These are phyloP conservation scores for Tuber indicum DNA, from an alignment of 495 filamentous ascomycete genomes.

Conservation along the genomic window DNA sequence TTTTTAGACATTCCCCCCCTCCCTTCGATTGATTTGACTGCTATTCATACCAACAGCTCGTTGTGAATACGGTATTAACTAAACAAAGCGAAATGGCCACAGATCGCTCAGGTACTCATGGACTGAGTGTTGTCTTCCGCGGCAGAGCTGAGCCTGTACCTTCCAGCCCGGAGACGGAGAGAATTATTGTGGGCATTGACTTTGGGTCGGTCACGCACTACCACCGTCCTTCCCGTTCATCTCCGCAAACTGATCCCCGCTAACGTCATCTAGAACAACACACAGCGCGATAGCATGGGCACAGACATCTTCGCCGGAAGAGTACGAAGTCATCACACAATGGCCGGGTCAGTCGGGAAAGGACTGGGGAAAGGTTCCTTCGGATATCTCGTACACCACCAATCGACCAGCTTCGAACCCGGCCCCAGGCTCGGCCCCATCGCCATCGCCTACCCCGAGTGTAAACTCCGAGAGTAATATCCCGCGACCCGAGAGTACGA, in stretches of 20 bases:
- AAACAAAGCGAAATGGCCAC: constrained; percentile 22
- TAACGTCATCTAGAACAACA: constrained; percentile 32
- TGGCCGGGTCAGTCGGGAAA: constrained; percentile 72
- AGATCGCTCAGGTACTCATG: constrained; percentile 29
- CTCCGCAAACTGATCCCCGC: not conserved
- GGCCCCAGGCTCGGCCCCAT: constrained; percentile 14
- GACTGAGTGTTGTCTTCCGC: constrained; percentile 21
- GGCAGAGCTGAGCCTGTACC: constrained; percentile 9
- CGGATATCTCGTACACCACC: constrained; percentile 53
- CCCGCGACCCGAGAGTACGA: not conserved
- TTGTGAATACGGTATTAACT: not conserved
- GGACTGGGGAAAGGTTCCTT: constrained; percentile 63
- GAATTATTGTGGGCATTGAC: constrained; percentile 42
- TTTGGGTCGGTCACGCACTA: constrained; percentile 30
- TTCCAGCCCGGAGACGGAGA: constrained; percentile 14
- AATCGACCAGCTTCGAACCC: constrained; percentile 6
- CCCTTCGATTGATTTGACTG: not conserved
- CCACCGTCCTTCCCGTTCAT: not conserved
- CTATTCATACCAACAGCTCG: not conserved
- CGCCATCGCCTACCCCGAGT: constrained; percentile 14
- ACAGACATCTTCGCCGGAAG: constrained; percentile 64
- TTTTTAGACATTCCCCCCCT: not conserved
- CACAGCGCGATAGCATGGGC: constrained; percentile 42
- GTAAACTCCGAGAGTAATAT: constrained; percentile 22
- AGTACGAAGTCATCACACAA: constrained; percentile 73